phyloP scores from a whole-genome alignment of 441 rosid genomes.

The Monsonia emarginata region DNA sequence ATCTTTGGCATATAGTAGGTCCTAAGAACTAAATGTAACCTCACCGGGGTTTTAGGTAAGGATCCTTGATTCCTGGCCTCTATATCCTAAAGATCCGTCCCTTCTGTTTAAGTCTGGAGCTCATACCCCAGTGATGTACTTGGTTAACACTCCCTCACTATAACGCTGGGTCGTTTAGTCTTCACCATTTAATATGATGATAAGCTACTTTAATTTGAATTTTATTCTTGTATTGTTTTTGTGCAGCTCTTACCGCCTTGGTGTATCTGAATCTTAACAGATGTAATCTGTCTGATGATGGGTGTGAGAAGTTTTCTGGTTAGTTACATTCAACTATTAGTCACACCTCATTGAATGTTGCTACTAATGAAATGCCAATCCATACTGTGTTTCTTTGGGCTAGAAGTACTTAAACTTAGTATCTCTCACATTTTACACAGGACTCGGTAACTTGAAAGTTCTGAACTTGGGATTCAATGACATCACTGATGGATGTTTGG shows the following conservation, averaged over 20 bases:
- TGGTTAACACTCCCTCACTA: no score
- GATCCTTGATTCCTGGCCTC: no score
- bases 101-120: no score
- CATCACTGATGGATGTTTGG: conserved; percentile 66
- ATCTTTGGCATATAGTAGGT: no score
- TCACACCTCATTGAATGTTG: background rate
- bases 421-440: conserved; percentile 20
- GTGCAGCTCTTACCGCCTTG: conserved; percentile 43
- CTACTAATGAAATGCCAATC: background rate
- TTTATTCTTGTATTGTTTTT: background rate
- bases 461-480: conserved; percentile 70
- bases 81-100: no score
- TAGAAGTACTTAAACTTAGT: background rate
- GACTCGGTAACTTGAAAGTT: conserved; percentile 48
- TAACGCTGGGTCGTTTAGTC: no score
- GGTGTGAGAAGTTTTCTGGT: conserved; percentile 51
- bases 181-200: no score
- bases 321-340: conserved; percentile 14
- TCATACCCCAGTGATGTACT: no score
- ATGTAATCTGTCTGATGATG: conserved; percentile 45
- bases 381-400: background rate
- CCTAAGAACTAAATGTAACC: no score
- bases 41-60: no score
- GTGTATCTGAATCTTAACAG: conserved; percentile 46
- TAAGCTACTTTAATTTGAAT: no score